A percentile compares a stretch with the other conserved stretches of the same genome.
Conservation (phyloP, 2,329 filamentous ascomycete species). For the Ceratocystiopsis brevicomis region DNA sequence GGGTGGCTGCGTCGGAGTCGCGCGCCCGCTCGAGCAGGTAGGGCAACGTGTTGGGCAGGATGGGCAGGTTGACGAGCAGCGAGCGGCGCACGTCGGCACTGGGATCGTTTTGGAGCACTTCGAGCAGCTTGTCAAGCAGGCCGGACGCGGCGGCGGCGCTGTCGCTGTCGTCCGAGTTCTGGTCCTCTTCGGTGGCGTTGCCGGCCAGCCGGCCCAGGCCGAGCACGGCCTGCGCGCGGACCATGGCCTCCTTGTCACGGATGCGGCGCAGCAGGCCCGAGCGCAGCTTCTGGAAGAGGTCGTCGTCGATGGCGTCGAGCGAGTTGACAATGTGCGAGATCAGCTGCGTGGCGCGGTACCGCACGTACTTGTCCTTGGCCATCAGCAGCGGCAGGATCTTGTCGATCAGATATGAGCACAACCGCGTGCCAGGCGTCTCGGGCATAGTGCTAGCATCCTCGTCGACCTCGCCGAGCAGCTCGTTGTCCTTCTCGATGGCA, state of each 20-base stretch:
- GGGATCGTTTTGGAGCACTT: conserved; percentile 82
- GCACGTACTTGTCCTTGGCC: conserved; percentile 81
- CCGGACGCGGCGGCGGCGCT: conserved; percentile 44
- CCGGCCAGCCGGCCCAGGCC: conserved; percentile 72
- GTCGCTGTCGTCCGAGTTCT: conserved; percentile 51
- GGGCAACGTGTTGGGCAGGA: conserved; percentile 63
- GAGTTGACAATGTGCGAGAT: conserved; percentile 85
- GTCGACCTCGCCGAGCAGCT: conserved; percentile 44
- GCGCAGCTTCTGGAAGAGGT: conserved; percentile 67
- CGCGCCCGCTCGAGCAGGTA: conserved; percentile 79
- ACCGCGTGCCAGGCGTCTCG: conserved; percentile 67
- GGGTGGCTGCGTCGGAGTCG: conserved; percentile 69
- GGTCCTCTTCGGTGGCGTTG: conserved; percentile 53
- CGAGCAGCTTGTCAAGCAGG: conserved; percentile 64
- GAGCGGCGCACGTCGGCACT: conserved; percentile 84
- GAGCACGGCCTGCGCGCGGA: conserved; percentile 79
- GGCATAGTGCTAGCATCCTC: conserved; percentile 52
- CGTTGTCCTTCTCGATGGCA: conserved; percentile 49
- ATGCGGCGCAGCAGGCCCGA: conserved; percentile 67
- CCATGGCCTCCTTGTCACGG: conserved; percentile 82
- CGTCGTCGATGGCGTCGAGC: conserved; percentile 79
- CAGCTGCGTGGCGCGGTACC: conserved; percentile 77
- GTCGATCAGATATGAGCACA: conserved; percentile 57
- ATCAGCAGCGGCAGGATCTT: conserved; percentile 56
- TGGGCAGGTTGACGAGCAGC: conserved; percentile 75